Evolutionary conservation across 371 early-diverging fungal species (phyloP).

Genomic region (Circinella umbellata): DNA sequence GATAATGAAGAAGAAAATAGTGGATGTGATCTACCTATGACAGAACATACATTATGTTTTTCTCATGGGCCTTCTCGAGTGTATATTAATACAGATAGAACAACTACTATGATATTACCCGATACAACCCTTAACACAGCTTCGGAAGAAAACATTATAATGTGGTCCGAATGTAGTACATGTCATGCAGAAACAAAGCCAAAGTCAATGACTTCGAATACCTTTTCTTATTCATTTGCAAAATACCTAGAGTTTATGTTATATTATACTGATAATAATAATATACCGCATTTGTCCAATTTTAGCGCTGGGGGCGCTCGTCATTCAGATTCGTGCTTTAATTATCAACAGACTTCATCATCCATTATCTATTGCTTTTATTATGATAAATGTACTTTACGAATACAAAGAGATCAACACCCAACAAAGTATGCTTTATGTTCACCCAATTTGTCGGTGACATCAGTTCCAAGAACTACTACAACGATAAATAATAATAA

Average conservation of each 20-base stretch:
- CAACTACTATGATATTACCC: slow-evolving; percentile 1
- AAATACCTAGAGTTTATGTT: slow-evolving; percentile 69
- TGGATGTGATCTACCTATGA: neutral
- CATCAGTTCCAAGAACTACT: neutral
- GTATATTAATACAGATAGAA: neutral
- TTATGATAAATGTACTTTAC: neutral
- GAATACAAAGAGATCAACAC: neutral
- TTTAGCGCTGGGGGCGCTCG: neutral
- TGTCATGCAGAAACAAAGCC: slow-evolving; percentile 49
- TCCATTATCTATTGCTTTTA: neutral
- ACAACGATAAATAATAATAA: neutral
- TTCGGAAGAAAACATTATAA: slow-evolving; percentile 25
- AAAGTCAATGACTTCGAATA: slow-evolving; percentile 38
- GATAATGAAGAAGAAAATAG: neutral
- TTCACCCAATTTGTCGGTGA: neutral
- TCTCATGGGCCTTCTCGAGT: neutral
- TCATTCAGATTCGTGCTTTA: too few species aligned
- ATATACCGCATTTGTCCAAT: neutral
- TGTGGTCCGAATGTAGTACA: slow-evolving; percentile 54
- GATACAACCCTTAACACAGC: neutral
- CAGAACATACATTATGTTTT: neutral
- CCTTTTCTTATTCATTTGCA: slow-evolving; percentile 60
- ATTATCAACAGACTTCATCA: neutral
- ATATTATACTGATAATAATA: slow-evolving; percentile 46
- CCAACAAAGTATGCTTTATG: neutral